Conservation (phyloP, 352 stramenopile species). For the Globisporangium camurandrum region DNA sequence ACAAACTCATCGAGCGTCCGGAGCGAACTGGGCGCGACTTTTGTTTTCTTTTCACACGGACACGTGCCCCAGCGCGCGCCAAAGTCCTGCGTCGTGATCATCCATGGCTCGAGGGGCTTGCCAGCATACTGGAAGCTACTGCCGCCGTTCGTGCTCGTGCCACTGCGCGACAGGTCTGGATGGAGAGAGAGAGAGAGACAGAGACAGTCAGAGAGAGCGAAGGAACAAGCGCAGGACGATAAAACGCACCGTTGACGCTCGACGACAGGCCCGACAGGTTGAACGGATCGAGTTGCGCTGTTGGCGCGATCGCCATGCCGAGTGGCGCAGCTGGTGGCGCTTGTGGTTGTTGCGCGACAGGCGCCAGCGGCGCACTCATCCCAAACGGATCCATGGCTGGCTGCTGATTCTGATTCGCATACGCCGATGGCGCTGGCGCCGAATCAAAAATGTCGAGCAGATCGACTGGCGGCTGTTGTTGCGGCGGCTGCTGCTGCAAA, state of each 20-base stretch:
- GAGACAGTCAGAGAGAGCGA: neutral
- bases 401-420: conserved; percentile 21
- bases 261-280: conserved; percentile 61
- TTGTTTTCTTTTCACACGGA: conserved; percentile 78
- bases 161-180: conserved; percentile 28
- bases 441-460: conserved; percentile 83
- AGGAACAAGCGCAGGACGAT: neutral
- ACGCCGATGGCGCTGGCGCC: conserved; percentile 20
- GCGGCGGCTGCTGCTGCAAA: conserved; percentile 18
- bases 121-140: conserved; percentile 73
- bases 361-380: conserved; percentile 29
- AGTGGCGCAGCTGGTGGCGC: conserved; percentile 14
- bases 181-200: neutral
- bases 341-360: conserved; percentile 19
- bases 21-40: conserved; percentile 74
- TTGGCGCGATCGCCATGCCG: conserved; percentile 9
- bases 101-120: conserved; percentile 66
- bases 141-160: conserved; percentile 14
- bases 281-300: conserved; percentile 54
- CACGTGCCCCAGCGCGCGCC: conserved; percentile 74
- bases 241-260: conserved; percentile 56
- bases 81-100: conserved; percentile 87
- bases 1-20: conserved; percentile 81
- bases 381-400: conserved; percentile 53
- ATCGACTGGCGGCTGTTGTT: conserved; percentile 49